phyloP scores from a whole-genome alignment of 139 green algal genomes.

The Tetradesmus lagerheimii region DNA sequence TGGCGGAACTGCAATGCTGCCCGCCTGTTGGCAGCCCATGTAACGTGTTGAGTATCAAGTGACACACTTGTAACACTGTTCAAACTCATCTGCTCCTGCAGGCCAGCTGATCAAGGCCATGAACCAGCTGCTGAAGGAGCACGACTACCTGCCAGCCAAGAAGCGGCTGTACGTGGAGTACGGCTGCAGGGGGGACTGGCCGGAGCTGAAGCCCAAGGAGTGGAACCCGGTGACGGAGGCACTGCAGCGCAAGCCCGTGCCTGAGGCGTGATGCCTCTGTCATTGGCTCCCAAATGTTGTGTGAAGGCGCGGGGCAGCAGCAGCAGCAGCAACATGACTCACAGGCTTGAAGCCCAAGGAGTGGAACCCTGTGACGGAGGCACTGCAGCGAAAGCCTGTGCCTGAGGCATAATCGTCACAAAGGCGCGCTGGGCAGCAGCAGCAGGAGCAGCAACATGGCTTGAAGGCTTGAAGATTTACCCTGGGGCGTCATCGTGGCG shows the following conservation, averaged over 20 bases:
- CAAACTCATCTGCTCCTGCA: conserved; percentile 25
- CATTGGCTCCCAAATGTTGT: no score
- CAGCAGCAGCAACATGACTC: no score
- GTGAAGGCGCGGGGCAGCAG: no score
- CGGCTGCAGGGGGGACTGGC: conserved; percentile 62
- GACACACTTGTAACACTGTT: not conserved
- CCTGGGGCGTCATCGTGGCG: no score
- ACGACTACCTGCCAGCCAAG: conserved; percentile 26
- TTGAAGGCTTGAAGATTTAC: no score
- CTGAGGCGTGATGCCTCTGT: not conserved
- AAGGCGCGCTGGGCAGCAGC: no score
- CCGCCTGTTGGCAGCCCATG: no score
- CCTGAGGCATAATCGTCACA: not conserved
- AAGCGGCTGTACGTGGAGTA: conserved; percentile 57
- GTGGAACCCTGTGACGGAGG: conserved; percentile 51
- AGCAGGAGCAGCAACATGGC: no score
- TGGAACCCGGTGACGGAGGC: conserved; percentile 51
- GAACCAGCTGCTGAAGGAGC: conserved; percentile 45
- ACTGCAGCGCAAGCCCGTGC: conserved; percentile 41
- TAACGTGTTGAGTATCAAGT: no score
- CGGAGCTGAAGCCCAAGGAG: conserved; percentile 44
- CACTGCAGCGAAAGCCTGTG: conserved; percentile 39
- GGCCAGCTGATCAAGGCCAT: conserved; percentile 8
- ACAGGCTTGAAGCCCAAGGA: conserved; percentile 49
- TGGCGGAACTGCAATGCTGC: no score